These are phyloP conservation scores for Chytriomyces sp. DNA, from an alignment of 192 early-diverging fungal species.

Conservation along the genomic window DNA sequence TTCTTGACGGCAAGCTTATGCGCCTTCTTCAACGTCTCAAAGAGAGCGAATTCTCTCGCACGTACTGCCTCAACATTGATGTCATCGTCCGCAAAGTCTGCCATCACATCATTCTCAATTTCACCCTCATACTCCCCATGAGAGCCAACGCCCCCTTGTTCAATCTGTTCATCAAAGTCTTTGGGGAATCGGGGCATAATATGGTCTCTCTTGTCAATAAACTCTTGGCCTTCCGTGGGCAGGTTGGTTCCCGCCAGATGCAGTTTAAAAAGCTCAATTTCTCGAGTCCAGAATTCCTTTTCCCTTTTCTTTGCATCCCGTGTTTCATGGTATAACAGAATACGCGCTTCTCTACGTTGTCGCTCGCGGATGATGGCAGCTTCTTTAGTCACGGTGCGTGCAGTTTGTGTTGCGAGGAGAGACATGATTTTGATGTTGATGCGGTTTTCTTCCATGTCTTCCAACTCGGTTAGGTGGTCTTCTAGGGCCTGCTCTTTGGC, in stretches of 20 bases:
- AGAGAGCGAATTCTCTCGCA: constrained; percentile 12
- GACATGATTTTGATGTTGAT: background rate
- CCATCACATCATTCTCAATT: background rate
- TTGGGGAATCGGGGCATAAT: background rate
- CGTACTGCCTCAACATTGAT: background rate
- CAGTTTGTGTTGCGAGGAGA: background rate
- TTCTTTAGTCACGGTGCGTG: background rate
- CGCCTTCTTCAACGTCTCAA: constrained; percentile 20
- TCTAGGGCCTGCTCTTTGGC: constrained; percentile 14
- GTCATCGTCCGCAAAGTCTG: background rate
- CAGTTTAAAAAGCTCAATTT: background rate
- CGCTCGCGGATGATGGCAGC: background rate
- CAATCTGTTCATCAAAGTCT: constrained; percentile 9
- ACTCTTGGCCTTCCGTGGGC: background rate
- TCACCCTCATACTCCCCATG: background rate
- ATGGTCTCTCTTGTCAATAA: background rate
- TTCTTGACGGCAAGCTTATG: constrained; percentile 4
- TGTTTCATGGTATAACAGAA: background rate
- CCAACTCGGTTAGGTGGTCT: background rate
- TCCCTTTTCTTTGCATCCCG: background rate
- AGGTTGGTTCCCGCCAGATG: background rate
- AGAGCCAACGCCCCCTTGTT: background rate
- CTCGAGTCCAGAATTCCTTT: constrained; percentile 14
- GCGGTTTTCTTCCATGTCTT: constrained; percentile 14
- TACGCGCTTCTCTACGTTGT: background rate